phyloP scores from a whole-genome alignment of 805 yeast species.

The Wickerhamiella azymoides region DNA sequence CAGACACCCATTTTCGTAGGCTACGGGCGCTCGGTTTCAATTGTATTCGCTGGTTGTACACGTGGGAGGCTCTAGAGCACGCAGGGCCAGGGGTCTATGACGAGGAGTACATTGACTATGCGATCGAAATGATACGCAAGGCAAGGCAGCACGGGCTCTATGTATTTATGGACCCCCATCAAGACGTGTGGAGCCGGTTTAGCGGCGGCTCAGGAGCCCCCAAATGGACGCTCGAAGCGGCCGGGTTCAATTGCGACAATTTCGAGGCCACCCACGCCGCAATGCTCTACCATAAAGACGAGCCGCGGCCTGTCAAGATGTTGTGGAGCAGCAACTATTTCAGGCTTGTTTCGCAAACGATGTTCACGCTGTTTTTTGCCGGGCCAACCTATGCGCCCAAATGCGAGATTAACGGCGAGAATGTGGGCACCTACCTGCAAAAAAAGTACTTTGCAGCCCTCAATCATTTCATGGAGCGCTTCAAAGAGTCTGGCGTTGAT shows the following conservation, averaged over 20 bases:
- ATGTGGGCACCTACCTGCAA: constrained; percentile 69
- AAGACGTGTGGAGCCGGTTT: constrained; percentile 84
- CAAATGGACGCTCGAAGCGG: constrained; percentile 82
- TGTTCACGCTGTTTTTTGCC: constrained; percentile 77
- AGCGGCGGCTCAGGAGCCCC: constrained; percentile 95
- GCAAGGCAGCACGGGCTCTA: constrained; percentile 48
- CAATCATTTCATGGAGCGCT: constrained; percentile 31
- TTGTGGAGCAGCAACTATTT: constrained; percentile 81
- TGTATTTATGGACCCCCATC: constrained; percentile 79
- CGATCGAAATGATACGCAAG: constrained; percentile 45
- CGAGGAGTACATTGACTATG: constrained; percentile 57
- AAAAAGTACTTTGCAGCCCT: constrained; percentile 44
- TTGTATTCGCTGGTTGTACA: constrained; percentile 57
- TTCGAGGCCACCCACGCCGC: constrained; percentile 70
- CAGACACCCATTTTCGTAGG: constrained; percentile 50
- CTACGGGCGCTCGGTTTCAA: constrained; percentile 74
- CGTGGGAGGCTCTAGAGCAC: constrained; percentile 91
- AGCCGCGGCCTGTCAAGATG: constrained; percentile 42
- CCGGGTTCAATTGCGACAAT: constrained; percentile 62
- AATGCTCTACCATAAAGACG: constrained; percentile 46
- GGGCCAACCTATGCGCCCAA: constrained; percentile 68
- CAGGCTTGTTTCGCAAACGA: constrained; percentile 59
- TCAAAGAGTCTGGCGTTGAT: constrained; percentile 28
- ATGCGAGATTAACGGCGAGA: constrained; percentile 51
- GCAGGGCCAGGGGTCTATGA: constrained; percentile 74